Base-by-base conservation (phyloP, 202 grass and related monocot genomes). In the Carex arenaria region DNA sequence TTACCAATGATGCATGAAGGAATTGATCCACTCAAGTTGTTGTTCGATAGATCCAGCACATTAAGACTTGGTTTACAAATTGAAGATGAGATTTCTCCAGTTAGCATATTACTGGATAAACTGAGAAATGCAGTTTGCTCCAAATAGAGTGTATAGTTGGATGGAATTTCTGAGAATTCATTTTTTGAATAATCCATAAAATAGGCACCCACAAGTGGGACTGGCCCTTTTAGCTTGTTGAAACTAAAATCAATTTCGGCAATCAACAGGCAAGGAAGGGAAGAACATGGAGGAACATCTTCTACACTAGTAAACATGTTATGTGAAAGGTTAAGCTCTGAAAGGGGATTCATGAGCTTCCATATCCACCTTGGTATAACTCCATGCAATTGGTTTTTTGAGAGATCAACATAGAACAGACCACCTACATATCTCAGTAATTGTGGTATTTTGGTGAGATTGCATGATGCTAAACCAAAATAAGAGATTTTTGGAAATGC, bases 31-130 rank as follows among this genome's bases (percentile, higher is more conserved):
- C 65, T 87, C 19, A 93, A 85, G 60, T 53, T 36, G 71, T 93
- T 93, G 17, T 80, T 30, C 78, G 91, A 93, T 38, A 93, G 83
- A 78, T 93, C 91, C 52, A 90, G 86, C 7, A 93, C 3, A 1
- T 60, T 10, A 15, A 90, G 68, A 8, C 2, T 63, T 61, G 75
- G 73, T 65, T 80, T 71, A 38, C 86, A 90, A 70, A 90, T 84
- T 43, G 82, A 85, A 65, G 14, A 15, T 62, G 86, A 78, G 40
- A 90, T 90, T 31, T 60, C 64, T 61, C 91, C 91, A 0, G 30
- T 42, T 3, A 93, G 65, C 12, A n/a, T 14, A 34, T 90, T 93
- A 22, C 71, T 72, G 31, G 86, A 81, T 13, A 88, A 42, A 43
- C 26, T 84, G 9, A 93, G 32, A 80, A 13, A 83, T 32, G 43